Evolutionary conservation across 352 stramenopile genomes (phyloP).

Genomic region (Globisporangium rhizosaccharum): DNA sequence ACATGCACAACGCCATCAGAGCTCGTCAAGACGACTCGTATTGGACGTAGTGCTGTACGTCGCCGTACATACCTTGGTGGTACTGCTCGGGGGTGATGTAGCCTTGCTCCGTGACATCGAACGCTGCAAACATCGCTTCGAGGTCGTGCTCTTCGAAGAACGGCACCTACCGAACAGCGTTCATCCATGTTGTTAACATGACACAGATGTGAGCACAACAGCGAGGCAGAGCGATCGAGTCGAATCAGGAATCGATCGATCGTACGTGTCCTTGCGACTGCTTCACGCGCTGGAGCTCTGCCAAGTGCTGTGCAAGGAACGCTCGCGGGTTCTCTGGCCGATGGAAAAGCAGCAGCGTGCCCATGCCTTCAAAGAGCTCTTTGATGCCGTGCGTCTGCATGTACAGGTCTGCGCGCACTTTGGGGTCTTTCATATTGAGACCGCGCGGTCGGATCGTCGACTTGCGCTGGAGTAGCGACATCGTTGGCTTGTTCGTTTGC

Average conservation of each 20-base stretch:
- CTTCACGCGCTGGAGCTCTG: slow-evolving; percentile 50
- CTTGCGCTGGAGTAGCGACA: slow-evolving; percentile 5
- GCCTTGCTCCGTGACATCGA: slow-evolving; percentile 66
- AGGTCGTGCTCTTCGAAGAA: slow-evolving; percentile 76
- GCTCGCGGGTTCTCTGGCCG: slow-evolving; percentile 49
- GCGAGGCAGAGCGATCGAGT: neutral
- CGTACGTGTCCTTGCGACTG: slow-evolving; percentile 47
- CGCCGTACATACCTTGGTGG: slow-evolving; percentile 32
- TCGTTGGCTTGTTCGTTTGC: neutral
- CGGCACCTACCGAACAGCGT: slow-evolving; percentile 22
- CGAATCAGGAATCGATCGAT: no score
- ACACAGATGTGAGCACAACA: neutral
- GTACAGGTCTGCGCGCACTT: slow-evolving; percentile 57
- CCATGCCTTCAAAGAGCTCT: slow-evolving; percentile 58
- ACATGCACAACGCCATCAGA: neutral
- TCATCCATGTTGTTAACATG: neutral
- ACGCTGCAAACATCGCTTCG: slow-evolving; percentile 68
- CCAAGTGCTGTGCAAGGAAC: slow-evolving; percentile 56
- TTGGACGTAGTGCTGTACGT: neutral
- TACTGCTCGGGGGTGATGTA: slow-evolving; percentile 64
- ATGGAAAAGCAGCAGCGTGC: slow-evolving; percentile 61
- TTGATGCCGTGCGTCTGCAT: slow-evolving; percentile 62
- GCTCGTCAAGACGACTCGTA: neutral
- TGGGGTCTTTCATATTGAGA: slow-evolving; percentile 55
- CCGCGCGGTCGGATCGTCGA: slow-evolving; percentile 13